Percentiles rank a stretch among this genome's conserved stretches.
Evolutionary conservation across 345 rosid genomes (phyloP).

Genomic region (Gossypium ekmanianum): DNA sequence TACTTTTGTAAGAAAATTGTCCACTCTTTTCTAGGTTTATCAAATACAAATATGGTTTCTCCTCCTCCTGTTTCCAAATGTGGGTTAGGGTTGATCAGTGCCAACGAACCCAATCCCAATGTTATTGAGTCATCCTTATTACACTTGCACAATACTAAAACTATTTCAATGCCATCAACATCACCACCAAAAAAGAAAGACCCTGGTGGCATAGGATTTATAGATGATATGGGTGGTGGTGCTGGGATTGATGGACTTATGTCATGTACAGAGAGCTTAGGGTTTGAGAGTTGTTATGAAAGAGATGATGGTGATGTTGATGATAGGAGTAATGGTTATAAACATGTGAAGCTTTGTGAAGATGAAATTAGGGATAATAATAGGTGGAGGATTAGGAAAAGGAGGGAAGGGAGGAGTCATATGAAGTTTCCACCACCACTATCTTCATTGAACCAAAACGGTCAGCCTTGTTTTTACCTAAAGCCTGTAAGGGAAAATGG

Average conservation of each 20-base stretch:
- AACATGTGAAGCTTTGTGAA: conserved; percentile 3
- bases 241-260: conserved; percentile 48
- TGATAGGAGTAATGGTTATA: neutral
- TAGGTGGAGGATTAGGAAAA: conserved; percentile 24
- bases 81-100: conserved; percentile 33
- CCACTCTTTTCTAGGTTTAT: conserved; percentile 28
- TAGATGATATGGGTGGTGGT: conserved; percentile 49
- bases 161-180: neutral
- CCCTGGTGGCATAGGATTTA: conserved; percentile 34
- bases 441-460: conserved; percentile 54
- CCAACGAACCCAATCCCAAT: conserved; percentile 25
- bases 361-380: conserved; percentile 5
- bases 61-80: conserved; percentile 10
- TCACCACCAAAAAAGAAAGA: conserved; percentile 25
- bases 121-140: conserved; percentile 36
- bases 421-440: conserved; percentile 64
- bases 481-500: conserved; percentile 63
- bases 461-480: conserved; percentile 58
- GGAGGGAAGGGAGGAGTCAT: conserved; percentile 16
- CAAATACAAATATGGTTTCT: neutral
- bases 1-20: conserved; percentile 50
- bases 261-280: conserved; percentile 85
- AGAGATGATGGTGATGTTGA: conserved; percentile 35
- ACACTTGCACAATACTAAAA: neutral
- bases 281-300: conserved; percentile 79